Evolutionary conservation across 495 filamentous ascomycete species (phyloP).

Genomic region (Penicillium cosmopolitanum): DNA sequence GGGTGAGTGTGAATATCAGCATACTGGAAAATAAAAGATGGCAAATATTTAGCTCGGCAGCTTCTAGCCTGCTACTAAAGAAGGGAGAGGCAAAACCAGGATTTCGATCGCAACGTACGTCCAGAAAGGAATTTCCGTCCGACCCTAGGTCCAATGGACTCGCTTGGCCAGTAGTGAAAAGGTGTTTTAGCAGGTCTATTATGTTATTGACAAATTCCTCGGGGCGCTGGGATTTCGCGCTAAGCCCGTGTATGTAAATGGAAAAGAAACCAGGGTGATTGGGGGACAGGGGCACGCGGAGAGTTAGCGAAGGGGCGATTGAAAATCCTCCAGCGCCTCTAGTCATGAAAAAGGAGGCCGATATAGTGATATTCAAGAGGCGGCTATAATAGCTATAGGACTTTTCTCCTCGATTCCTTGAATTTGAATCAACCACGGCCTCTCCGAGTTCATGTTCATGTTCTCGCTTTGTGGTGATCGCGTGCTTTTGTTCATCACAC

Average conservation of each 20-base stretch:
- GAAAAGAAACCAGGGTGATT: constrained; percentile 5
- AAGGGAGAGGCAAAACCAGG: not conserved
- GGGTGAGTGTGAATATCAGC: not conserved
- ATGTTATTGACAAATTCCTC: constrained; percentile 1
- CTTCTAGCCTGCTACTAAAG: not conserved
- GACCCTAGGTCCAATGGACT: not conserved
- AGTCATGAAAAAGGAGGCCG: constrained; percentile 3
- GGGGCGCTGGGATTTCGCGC: not conserved
- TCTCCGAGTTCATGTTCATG: not conserved
- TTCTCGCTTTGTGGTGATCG: not conserved
- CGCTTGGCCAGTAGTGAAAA: not conserved
- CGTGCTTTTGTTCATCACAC: constrained; percentile 2
- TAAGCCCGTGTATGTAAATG: not conserved
- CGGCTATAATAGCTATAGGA: constrained; percentile 4
- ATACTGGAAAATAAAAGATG: not conserved
- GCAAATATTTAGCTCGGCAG: too few relatives aligned
- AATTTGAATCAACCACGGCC: too few relatives aligned
- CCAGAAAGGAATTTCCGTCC: constrained; percentile 3
- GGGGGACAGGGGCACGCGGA: constrained; percentile 6
- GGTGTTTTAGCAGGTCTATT: not conserved
- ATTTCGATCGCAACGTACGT: constrained; percentile 2
- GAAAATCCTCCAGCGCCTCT: constrained; percentile 5
- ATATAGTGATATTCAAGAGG: constrained; percentile 7
- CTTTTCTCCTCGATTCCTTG: too few relatives aligned
- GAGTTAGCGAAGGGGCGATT: constrained; percentile 1